Evolutionary conservation across 2,329 filamentous ascomycete species (phyloP).

Genomic region (Drechmeria coniospora): DNA sequence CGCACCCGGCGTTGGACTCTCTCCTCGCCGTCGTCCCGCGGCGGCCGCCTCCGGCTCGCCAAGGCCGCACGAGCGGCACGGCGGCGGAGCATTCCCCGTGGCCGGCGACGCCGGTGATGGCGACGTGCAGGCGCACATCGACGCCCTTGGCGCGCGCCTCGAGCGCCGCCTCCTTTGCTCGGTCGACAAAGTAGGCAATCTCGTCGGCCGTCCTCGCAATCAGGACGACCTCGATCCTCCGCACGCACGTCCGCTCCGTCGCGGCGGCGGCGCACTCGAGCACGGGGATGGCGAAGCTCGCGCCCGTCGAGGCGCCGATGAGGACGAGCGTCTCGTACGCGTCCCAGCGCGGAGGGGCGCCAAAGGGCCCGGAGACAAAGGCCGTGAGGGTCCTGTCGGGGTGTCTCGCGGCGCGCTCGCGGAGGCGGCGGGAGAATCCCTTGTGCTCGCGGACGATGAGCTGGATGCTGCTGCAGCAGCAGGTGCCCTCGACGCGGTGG

Average conservation of each 20-base stretch:
- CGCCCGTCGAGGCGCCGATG: constrained; percentile 47
- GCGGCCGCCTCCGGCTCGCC: neutral
- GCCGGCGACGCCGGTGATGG: constrained; percentile 27
- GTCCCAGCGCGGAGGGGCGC: constrained; percentile 38
- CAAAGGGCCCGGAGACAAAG: constrained; percentile 42
- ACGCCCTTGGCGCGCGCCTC: constrained; percentile 28
- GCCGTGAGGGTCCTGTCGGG: constrained; percentile 14
- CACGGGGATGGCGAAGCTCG: constrained; percentile 44
- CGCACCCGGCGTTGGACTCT: neutral
- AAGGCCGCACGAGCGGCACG: constrained; percentile 2
- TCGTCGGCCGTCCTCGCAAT: constrained; percentile 36
- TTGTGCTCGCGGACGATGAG: constrained; percentile 39
- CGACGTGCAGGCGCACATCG: constrained; percentile 35
- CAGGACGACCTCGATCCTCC: constrained; percentile 36
- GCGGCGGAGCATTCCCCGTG: constrained; percentile 2
- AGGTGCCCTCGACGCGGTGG: constrained; percentile 31
- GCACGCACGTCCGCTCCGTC: constrained; percentile 28
- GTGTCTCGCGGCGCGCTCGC: constrained; percentile 27
- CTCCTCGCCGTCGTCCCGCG: too few species aligned
- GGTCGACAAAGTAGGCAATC: constrained; percentile 37
- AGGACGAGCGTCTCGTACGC: constrained; percentile 44
- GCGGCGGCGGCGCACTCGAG: constrained; percentile 36
- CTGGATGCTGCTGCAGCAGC: constrained; percentile 44
- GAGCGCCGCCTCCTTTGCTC: constrained; percentile 27
- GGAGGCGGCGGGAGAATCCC: constrained; percentile 41